These are phyloP conservation scores for Fusarium liriodendri DNA, from an alignment of 2,329 filamentous ascomycete genomes.

Conservation along the genomic window DNA sequence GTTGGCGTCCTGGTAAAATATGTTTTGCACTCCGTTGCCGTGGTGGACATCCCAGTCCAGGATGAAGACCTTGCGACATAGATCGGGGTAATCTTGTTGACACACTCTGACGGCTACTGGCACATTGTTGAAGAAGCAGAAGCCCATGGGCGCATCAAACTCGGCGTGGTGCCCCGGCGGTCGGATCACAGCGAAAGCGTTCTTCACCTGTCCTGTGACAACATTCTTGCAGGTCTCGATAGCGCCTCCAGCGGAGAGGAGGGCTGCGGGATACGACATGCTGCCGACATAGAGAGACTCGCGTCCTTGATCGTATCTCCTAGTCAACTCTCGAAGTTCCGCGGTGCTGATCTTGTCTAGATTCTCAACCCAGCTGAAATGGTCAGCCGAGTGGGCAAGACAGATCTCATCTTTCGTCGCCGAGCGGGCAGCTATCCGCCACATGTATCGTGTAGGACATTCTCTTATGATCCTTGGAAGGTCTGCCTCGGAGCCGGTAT, in stretches of 20 bases:
- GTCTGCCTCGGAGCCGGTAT: slow-evolving; percentile 66
- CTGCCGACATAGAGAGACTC: slow-evolving; percentile 87
- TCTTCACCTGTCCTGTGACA: slow-evolving; percentile 84
- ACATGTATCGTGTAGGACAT: slow-evolving; percentile 72
- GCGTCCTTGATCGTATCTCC: slow-evolving; percentile 69
- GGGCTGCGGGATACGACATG: slow-evolving; percentile 82
- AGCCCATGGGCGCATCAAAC: slow-evolving; percentile 85
- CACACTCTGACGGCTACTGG: slow-evolving; percentile 91
- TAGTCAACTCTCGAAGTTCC: slow-evolving; percentile 76
- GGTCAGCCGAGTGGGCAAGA: slow-evolving; percentile 79
- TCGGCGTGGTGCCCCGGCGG: slow-evolving; percentile 97
- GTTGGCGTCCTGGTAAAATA: slow-evolving; percentile 94
- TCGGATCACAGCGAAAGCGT: slow-evolving; percentile 93
- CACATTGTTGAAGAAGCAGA: slow-evolving; percentile 98
- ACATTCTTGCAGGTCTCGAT: slow-evolving; percentile 98
- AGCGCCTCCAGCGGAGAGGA: slow-evolving; percentile 89
- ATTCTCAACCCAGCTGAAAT: slow-evolving; percentile 81
- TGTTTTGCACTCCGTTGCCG: slow-evolving; percentile 95
- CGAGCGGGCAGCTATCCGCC: slow-evolving; percentile 81
- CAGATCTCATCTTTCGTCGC: slow-evolving; percentile 85
- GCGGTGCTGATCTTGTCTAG: slow-evolving; percentile 66
- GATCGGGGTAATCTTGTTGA: slow-evolving; percentile 81
- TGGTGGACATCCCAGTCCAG: slow-evolving; percentile 89
- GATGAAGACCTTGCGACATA: slow-evolving; percentile 89
- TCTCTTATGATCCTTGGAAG: slow-evolving; percentile 63